phyloP scores from a whole-genome alignment of 2,329 filamentous ascomycete species.

The Fusarium devonianum region DNA sequence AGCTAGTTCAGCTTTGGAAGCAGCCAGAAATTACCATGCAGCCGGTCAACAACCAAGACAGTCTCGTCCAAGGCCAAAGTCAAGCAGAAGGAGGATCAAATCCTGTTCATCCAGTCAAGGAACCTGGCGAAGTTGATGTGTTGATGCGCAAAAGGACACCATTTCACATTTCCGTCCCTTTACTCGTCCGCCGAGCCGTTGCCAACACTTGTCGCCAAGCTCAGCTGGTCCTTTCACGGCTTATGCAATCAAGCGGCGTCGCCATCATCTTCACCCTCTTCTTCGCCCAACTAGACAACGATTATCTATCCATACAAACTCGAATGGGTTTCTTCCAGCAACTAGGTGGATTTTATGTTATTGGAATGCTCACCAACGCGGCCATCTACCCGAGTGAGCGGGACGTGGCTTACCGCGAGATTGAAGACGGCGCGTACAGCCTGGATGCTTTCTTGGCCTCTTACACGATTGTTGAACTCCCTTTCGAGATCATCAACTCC shows the following conservation, averaged over 20 bases:
- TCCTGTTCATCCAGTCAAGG: no score
- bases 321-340: slow-evolving; percentile 76
- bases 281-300: slow-evolving; percentile 71
- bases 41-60: no score
- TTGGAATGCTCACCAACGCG: slow-evolving; percentile 80
- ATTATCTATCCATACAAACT: slow-evolving; percentile 73
- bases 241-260: slow-evolving; percentile 69
- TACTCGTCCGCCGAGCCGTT: slow-evolving; percentile 69
- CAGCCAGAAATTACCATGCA: no score
- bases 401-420: slow-evolving; percentile 77
- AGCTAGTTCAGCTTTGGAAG: slow-evolving; percentile 66
- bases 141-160: background rate
- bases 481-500: slow-evolving; percentile 71
- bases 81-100: background rate
- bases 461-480: slow-evolving; percentile 73
- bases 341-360: slow-evolving; percentile 72
- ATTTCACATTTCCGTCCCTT: slow-evolving; percentile 59
- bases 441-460: slow-evolving; percentile 72
- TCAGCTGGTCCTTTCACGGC: slow-evolving; percentile 65
- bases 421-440: slow-evolving; percentile 73
- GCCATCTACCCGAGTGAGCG: slow-evolving; percentile 74
- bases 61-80: slow-evolving; percentile 49
- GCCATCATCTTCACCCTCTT: slow-evolving; percentile 69
- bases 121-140: background rate
- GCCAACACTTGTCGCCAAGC: slow-evolving; percentile 74